phyloP scores from a whole-genome alignment of 2,329 filamentous ascomycete genomes.

The Cladosporium colombiae region DNA sequence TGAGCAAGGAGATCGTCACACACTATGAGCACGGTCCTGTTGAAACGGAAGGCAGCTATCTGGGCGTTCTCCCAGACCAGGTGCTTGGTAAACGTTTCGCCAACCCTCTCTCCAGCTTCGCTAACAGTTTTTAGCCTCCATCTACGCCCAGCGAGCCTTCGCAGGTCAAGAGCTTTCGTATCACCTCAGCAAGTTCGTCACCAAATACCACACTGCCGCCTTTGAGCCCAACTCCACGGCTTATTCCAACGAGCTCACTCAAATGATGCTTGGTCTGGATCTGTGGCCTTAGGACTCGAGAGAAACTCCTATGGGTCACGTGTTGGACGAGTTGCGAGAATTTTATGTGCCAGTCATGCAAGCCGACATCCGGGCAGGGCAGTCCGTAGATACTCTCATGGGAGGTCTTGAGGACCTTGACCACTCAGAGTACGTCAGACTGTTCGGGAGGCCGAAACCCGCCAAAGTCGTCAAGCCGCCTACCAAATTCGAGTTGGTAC shows the following conservation, averaged over 20 bases:
- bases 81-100: neutral
- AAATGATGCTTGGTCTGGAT: neutral
- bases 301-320: rapidly evolving
- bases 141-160: neutral
- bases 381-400: neutral
- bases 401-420: no score
- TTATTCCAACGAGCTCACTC: neutral
- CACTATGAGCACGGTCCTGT: neutral
- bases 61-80: constrained; percentile 11
- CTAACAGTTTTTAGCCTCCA: constrained; percentile 3
- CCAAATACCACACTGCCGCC: neutral
- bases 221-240: neutral
- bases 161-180: neutral
- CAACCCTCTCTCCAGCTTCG: neutral
- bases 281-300: neutral
- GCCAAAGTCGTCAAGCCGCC: neutral
- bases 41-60: neutral
- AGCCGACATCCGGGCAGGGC: neutral
- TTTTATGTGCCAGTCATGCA: constrained; percentile 5
- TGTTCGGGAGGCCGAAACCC: no score
- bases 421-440: no score
- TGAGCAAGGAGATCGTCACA: constrained; percentile 21
- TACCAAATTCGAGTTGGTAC: neutral
- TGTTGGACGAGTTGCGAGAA: neutral
- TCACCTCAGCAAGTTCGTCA: neutral